Percentiles rank a stretch among this genome's conserved stretches.
phyloP scores from a whole-genome alignment of 2,329 filamentous ascomycete species.

The Didymella exigua region DNA sequence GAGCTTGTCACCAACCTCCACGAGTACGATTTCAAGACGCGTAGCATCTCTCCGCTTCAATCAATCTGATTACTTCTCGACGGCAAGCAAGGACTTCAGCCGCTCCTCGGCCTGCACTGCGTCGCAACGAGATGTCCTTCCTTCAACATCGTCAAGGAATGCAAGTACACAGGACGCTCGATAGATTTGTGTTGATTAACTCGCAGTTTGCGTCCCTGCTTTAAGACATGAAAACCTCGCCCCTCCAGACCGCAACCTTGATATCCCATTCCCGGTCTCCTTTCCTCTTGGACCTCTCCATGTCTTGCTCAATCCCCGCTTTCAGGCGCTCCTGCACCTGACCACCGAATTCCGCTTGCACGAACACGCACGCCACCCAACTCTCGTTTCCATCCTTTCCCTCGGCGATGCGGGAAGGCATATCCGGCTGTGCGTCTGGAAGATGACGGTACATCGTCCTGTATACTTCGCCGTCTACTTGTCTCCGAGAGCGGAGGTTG shows the following conservation, averaged over 20 bases:
- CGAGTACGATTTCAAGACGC: too few species aligned
- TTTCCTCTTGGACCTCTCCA: neutral
- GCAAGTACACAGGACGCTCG: too few species aligned
- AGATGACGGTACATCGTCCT: conserved; percentile 15
- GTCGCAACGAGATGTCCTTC: too few species aligned
- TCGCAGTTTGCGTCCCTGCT: too few species aligned
- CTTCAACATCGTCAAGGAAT: too few species aligned
- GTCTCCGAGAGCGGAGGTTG: neutral
- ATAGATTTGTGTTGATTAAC: too few species aligned
- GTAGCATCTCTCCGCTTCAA: too few species aligned
- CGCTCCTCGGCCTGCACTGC: too few species aligned
- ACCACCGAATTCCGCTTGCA: neutral
- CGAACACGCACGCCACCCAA: conserved; percentile 12
- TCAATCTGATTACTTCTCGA: neutral
- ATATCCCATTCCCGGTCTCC: neutral
- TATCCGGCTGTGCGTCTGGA: conserved; percentile 19
- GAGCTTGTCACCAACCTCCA: too few species aligned
- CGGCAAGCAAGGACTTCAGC: too few species aligned
- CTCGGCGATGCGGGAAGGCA: conserved; percentile 20
- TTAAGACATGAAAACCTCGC: conserved; percentile 2
- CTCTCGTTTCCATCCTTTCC: conserved; percentile 11
- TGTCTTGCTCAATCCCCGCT: neutral
- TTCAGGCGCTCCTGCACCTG: neutral
- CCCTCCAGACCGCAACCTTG: conserved; percentile 3
- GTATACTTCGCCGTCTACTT: neutral